A percentile compares a stretch with the other conserved stretches of the same genome.
Conservation (phyloP, 768 basidiomycete species). For the Fibroporia radiculosa region DNA sequence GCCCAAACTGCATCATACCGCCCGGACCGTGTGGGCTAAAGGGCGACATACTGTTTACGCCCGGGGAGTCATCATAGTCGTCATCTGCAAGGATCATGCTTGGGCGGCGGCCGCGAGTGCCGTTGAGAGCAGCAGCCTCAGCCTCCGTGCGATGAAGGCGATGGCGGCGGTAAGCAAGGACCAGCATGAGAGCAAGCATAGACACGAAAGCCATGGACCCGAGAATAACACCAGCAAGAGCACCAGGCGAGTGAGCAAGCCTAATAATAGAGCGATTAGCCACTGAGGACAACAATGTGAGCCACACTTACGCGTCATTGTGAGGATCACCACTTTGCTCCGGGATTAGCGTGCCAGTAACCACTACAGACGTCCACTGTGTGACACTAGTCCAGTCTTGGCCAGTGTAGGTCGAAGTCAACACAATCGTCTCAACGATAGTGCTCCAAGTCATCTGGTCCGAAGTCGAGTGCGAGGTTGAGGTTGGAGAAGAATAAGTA, state of each 20-base stretch:
- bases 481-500: constrained; percentile 1
- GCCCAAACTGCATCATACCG: constrained; percentile 1
- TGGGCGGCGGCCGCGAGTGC: not conserved
- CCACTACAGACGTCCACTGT: constrained; percentile 12
- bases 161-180: constrained; percentile 17
- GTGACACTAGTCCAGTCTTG: constrained; percentile 7
- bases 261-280: constrained; percentile 4
- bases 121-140: constrained; percentile 11
- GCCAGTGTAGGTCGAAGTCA: constrained; percentile 12
- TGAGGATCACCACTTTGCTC: constrained; percentile 1
- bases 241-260: constrained; percentile 17
- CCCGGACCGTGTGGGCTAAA: not conserved
- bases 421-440: constrained; percentile 7
- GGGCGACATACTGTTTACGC: not conserved
- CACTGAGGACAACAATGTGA: not conserved
- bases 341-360: constrained; percentile 19
- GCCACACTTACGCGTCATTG: constrained; percentile 12
- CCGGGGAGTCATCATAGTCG: constrained; percentile 4
- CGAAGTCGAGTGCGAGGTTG: not conserved
- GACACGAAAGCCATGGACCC: constrained; percentile 16
- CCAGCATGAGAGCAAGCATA: constrained; percentile 11
- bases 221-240: constrained; percentile 17
- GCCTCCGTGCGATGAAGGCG: constrained; percentile 11
- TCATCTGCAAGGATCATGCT: constrained; percentile 11
- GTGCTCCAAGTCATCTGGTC: constrained; percentile 1